phyloP scores from a whole-genome alignment of 371 early-diverging fungal species.

The Rhizomucor miehei region DNA sequence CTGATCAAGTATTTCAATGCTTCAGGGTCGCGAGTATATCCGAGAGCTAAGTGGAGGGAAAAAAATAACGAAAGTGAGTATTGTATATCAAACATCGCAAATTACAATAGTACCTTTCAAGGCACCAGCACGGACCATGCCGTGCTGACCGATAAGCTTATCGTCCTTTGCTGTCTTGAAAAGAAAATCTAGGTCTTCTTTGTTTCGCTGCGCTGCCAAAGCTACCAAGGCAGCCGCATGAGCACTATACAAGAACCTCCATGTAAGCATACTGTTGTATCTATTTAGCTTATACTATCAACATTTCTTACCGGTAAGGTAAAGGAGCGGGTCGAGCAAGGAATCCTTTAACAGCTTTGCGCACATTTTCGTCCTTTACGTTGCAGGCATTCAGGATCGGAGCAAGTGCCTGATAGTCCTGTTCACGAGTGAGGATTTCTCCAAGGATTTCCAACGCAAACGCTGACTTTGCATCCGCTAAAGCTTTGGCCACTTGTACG shows the following conservation, averaged over 20 bases:
- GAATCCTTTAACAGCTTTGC: slow-evolving; percentile 31
- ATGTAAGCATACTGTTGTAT: background rate
- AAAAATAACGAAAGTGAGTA: background rate
- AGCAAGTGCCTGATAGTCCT: slow-evolving; percentile 31
- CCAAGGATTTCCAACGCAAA: slow-evolving; percentile 42
- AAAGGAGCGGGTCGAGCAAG: slow-evolving; percentile 22
- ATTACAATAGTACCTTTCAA: slow-evolving; percentile 38
- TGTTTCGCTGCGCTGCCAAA: slow-evolving; percentile 43
- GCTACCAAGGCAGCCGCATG: slow-evolving; percentile 25
- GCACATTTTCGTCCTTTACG: slow-evolving; percentile 33
- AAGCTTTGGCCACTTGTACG: slow-evolving; percentile 14
- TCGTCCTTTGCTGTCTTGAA: slow-evolving; percentile 37
- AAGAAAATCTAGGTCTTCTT: slow-evolving; percentile 36
- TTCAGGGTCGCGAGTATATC: slow-evolving; percentile 37
- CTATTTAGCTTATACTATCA: too few relatives aligned
- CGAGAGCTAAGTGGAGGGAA: slow-evolving; percentile 24
- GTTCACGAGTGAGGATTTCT: slow-evolving; percentile 37
- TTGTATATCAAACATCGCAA: too few relatives aligned
- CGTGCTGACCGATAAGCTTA: slow-evolving; percentile 37
- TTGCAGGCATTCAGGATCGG: slow-evolving; percentile 16
- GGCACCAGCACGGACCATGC: slow-evolving; percentile 30
- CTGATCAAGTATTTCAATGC: slow-evolving; percentile 39
- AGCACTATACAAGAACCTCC: slow-evolving; percentile 16
- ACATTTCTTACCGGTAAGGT: slow-evolving; percentile 24
- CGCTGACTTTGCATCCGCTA: background rate